phyloP scores from a whole-genome alignment of 2,329 filamentous ascomycete genomes.

The Fonsecaea multimorphosa region DNA sequence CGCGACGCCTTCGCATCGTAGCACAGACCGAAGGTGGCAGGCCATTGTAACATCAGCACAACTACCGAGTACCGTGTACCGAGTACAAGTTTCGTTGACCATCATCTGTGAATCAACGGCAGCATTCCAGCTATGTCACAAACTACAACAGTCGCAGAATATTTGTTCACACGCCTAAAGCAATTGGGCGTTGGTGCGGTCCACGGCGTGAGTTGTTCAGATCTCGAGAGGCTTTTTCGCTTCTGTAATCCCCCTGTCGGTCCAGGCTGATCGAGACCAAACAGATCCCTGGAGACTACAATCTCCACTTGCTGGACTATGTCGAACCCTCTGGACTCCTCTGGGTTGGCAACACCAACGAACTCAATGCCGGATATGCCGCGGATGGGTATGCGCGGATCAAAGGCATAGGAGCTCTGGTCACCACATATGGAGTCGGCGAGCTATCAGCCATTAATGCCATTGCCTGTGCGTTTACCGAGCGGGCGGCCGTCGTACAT shows the following conservation, averaged over 20 bases:
- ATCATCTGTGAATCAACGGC: neutral
- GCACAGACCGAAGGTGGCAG: neutral
- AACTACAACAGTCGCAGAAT: slow-evolving; percentile 41
- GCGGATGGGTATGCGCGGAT: slow-evolving; percentile 80
- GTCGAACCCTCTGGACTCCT: slow-evolving; percentile 60
- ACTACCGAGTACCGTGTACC: no score
- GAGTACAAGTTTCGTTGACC: neutral
- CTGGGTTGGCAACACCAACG: slow-evolving; percentile 68
- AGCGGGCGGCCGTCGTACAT: slow-evolving; percentile 65
- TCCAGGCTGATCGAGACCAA: neutral
- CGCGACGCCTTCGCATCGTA: neutral
- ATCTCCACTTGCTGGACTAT: slow-evolving; percentile 60
- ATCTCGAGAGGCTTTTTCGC: neutral
- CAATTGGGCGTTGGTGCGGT: slow-evolving; percentile 56
- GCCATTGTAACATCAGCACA: neutral
- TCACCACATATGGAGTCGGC: slow-evolving; percentile 67
- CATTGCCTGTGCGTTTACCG: slow-evolving; percentile 58
- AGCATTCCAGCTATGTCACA: neutral
- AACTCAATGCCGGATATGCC: slow-evolving; percentile 71
- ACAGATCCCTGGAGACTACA: slow-evolving; percentile 51
- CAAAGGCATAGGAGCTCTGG: slow-evolving; percentile 40
- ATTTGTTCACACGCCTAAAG: slow-evolving; percentile 57
- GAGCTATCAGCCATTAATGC: slow-evolving; percentile 50
- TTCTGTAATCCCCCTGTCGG: neutral
- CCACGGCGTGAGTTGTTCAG: slow-evolving; percentile 50